Evolutionary conservation across 805 yeast species (phyloP), one percentile per base, ranked within the genome.

Genomic region (Lachancea nothofagi): DNA sequence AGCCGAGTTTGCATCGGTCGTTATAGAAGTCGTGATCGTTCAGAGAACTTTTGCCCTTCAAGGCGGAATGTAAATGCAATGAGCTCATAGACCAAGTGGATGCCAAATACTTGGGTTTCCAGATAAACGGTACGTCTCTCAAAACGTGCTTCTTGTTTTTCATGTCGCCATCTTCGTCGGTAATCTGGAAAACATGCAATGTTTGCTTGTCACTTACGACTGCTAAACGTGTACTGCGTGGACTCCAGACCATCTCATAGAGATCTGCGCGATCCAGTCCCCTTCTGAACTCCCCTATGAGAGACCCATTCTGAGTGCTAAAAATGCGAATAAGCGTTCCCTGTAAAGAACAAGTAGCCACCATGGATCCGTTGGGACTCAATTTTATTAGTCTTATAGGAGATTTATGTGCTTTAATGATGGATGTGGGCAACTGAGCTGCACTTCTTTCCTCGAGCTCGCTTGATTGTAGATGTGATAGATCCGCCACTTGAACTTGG

Each of bases 291-390:
- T 87, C 96, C 54, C 74, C 81, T n/a, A 86, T 53, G 36, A 86
- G 65, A 1, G 82, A 71, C 20, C 94, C 82, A 33, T 49, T 60
- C 15, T 51, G 48, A 0, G 85, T 78, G 25, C 80, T 67, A 54
- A 89, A 93, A 2, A 93, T 81, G 32, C 97, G 66, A 2, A 90
- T 77, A 17, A 93, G 78, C 0, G 97, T 93, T 2, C 98, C 98
- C 54, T 86, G 85, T 25, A 73, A 77, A 0, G 96, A 85, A 5
- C 96, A 87, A 0, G 97, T 85, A 0, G 97, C 96, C 32, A 90
- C 69, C 47, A 85, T 65, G 2, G 76, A 69, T 0, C 97, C 97
- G 52, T 84, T 89, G 23, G 70, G 68, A 36, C 87, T 84, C 13
- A 93, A 58, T 1, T 82, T 66, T 33, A 88, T 60, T 2, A 78